A percentile compares a stretch with the other conserved stretches of the same genome.
Conservation (phyloP, 306 rosid genomes). For the Cucurbita ficifolia region DNA sequence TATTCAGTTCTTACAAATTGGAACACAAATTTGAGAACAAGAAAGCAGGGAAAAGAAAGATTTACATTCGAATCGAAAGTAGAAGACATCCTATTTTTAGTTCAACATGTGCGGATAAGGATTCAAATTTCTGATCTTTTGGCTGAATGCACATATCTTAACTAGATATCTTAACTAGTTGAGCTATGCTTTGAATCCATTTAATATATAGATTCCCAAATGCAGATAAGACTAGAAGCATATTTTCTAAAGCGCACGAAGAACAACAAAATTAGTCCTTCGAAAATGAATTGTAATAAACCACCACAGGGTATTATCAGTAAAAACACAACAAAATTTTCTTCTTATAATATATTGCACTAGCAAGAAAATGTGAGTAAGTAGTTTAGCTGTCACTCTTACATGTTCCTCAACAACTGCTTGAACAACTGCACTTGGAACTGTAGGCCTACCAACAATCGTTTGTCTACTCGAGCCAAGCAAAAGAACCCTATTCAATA, state of each 20-base stretch:
- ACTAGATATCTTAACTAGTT: no score
- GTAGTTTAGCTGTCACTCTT: slow-evolving; percentile 17
- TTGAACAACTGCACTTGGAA: slow-evolving; percentile 69
- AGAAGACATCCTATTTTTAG: background rate
- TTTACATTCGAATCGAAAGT: background rate
- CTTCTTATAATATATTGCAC: background rate
- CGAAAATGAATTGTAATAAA: background rate
- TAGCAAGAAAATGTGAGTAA: background rate
- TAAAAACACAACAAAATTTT: background rate
- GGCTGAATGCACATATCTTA: background rate
- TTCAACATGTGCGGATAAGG: background rate
- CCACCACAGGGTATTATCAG: background rate
- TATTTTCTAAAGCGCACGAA: background rate
- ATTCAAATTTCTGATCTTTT: no score
- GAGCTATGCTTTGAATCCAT: background rate
- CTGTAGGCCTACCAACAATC: slow-evolving; percentile 67
- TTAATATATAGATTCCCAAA: background rate
- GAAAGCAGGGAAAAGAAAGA: background rate
- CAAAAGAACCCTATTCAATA: slow-evolving; percentile 63
- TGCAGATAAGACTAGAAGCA: background rate
- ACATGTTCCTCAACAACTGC: slow-evolving; percentile 96
- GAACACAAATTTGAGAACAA: background rate
- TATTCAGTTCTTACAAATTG: background rate
- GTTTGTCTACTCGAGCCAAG: slow-evolving; percentile 73
- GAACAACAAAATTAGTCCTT: background rate